Percentiles rank a stretch among this genome's conserved stretches.
phyloP scores from a whole-genome alignment of 257 asterid species.

The Capsicum pubescens region DNA sequence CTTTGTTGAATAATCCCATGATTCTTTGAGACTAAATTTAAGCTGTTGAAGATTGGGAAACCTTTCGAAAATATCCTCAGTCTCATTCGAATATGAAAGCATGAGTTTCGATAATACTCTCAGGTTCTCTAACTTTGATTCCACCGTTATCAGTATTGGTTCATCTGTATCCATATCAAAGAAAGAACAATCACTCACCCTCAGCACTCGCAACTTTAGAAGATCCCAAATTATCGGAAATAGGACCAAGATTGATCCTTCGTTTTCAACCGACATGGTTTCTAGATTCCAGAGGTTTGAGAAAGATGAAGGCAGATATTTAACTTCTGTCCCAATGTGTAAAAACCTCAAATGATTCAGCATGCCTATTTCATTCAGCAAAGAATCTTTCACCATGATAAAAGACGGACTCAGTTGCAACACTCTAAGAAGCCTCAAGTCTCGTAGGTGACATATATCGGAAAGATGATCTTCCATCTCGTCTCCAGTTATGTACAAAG shows the following conservation, averaged over 20 bases:
- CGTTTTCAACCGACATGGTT: neutral
- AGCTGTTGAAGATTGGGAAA: constrained; percentile 13
- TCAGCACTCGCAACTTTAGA: constrained; percentile 11
- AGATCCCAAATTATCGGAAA: neutral
- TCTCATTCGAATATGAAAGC: neutral
- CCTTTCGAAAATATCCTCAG: neutral
- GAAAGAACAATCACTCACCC: neutral
- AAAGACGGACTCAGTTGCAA: neutral
- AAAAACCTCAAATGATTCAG: constrained; percentile 22
- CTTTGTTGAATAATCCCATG: neutral
- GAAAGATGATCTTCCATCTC: neutral
- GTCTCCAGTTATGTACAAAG: neutral
- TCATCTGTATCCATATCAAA: neutral
- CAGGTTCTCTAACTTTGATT: neutral
- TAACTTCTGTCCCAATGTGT: neutral
- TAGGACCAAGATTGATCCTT: neutral
- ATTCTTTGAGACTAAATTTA: neutral
- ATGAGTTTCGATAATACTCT: neutral
- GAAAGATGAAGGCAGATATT: neutral
- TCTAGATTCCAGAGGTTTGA: constrained; percentile 4
- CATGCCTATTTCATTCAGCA: constrained; percentile 25
- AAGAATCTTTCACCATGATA: neutral
- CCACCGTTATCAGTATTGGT: neutral
- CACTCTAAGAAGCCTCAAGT: constrained; percentile 35
- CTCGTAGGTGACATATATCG: neutral